Conservation (phyloP, 208 protist species). For the Acanthamoeba rhysodes region DNA sequence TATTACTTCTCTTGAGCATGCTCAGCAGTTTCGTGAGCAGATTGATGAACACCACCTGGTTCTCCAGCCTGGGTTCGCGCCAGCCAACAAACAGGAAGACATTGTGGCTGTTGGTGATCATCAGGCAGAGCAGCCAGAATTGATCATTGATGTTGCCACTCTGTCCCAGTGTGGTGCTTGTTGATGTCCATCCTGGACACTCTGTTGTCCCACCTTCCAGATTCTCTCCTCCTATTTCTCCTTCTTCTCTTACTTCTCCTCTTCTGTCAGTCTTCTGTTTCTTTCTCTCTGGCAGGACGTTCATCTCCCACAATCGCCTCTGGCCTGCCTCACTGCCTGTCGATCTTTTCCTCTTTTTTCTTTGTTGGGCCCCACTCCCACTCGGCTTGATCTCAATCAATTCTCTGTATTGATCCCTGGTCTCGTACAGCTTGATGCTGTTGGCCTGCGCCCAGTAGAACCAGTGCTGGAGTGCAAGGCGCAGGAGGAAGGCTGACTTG, state of each 20-base stretch:
- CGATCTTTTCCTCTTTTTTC: too few species aligned
- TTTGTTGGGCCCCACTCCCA: too few species aligned
- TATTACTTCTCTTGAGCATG: background rate
- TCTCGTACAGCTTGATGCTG: background rate
- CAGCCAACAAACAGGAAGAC: background rate
- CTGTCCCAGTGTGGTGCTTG: background rate
- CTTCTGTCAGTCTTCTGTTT: too few species aligned
- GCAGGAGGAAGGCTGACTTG: background rate
- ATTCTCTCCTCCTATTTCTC: background rate
- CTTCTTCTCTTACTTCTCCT: background rate
- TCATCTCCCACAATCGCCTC: too few species aligned
- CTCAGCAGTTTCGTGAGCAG: background rate
- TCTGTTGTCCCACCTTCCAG: background rate
- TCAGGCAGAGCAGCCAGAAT: slow-evolving; percentile 7
- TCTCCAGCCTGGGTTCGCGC: background rate
- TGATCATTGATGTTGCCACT: background rate
- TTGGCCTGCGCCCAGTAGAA: background rate
- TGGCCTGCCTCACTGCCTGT: too few species aligned
- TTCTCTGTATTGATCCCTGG: background rate
- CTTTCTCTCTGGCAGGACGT: too few species aligned
- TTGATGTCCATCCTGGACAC: background rate
- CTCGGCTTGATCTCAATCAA: background rate
- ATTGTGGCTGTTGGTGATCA: background rate
- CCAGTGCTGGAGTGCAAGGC: background rate
- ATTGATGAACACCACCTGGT: background rate